phyloP scores from a whole-genome alignment of 73 alveolate species.

The Stentor coeruleus region DNA sequence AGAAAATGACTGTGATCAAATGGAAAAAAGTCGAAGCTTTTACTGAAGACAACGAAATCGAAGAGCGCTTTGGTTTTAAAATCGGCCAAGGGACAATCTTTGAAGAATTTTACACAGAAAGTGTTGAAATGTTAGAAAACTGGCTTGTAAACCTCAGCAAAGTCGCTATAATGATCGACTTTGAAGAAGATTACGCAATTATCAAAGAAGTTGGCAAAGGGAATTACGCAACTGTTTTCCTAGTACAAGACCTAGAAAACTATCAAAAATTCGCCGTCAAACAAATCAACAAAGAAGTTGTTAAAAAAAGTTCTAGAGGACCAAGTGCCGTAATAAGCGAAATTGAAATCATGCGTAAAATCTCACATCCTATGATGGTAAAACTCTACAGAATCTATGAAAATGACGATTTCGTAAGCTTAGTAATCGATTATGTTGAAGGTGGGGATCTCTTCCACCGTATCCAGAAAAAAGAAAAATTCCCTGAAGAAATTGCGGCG shows the following conservation, averaged over 20 bases:
- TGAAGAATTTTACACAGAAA: background rate
- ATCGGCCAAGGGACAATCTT: background rate
- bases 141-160: background rate
- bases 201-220: slow-evolving; percentile 28
- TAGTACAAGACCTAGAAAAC: background rate
- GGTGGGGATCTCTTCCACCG: background rate
- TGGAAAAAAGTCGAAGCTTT: slow-evolving; percentile 16
- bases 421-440: background rate
- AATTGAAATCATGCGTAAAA: background rate
- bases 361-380: background rate
- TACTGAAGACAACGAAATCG: slow-evolving; percentile 5
- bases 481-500: background rate
- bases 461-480: background rate
- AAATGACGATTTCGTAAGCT: background rate
- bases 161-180: slow-evolving; percentile 2
- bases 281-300: background rate
- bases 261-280: background rate
- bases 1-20: background rate
- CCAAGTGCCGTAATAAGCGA: background rate
- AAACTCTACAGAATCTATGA: background rate
- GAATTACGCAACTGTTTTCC: background rate
- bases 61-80: background rate
- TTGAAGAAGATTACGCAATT: background rate
- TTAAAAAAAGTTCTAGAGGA: background rate
- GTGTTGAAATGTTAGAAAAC: background rate